Conservation (phyloP, 2,329 filamentous ascomycete genomes). For the Celoporthe dispersa region DNA sequence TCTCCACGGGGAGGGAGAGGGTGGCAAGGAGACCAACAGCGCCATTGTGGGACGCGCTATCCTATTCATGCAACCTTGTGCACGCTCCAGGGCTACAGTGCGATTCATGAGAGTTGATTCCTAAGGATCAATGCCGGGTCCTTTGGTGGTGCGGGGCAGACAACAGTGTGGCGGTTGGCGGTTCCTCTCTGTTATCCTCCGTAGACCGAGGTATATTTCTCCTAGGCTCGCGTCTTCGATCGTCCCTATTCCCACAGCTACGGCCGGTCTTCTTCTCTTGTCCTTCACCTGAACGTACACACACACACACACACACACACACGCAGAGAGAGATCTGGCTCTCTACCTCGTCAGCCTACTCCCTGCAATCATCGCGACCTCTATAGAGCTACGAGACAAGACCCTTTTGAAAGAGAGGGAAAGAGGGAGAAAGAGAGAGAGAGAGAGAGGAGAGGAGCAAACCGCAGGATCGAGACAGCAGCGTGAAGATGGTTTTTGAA, state of each 20-base stretch:
- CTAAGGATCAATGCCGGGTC: neutral
- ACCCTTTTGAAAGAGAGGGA: neutral
- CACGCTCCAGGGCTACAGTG: neutral
- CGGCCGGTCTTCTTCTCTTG: neutral
- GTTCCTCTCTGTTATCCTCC: neutral
- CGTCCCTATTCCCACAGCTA: neutral
- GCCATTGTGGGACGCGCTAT: conserved; percentile 7
- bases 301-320: neutral
- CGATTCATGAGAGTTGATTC: neutral
- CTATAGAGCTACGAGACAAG: neutral
- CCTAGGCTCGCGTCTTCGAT: neutral
- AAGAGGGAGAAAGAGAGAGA: no score
- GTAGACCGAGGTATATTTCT: neutral
- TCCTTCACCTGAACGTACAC: neutral
- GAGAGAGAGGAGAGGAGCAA: neutral
- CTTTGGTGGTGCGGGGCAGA: conserved; percentile 3
- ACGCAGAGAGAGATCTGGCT: neutral
- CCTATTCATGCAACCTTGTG: neutral
- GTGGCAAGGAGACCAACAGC: neutral
- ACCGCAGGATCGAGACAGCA: neutral
- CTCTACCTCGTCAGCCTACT: neutral
- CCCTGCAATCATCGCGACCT: neutral
- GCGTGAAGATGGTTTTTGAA: conserved; percentile 57
- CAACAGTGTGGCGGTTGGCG: neutral
- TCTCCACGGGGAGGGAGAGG: neutral